These are phyloP conservation scores for Cercospora sesami DNA, from an alignment of 2,329 filamentous ascomycete genomes.

Conservation along the genomic window DNA sequence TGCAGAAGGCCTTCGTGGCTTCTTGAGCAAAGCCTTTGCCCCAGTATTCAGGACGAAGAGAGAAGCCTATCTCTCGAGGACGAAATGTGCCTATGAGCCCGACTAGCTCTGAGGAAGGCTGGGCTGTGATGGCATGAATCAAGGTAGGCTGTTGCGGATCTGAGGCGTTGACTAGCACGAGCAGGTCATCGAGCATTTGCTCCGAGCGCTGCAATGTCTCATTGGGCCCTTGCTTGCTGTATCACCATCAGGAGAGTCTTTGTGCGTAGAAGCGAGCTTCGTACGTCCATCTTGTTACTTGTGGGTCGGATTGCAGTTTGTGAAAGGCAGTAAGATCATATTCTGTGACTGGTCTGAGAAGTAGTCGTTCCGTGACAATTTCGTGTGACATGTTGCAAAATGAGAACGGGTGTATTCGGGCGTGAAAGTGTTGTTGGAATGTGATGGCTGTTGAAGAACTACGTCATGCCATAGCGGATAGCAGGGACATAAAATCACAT, in stretches of 20 bases:
- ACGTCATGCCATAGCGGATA: not conserved
- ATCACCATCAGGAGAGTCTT: not conserved
- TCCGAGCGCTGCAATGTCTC: slow-evolving; percentile 14
- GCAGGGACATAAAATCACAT: not conserved
- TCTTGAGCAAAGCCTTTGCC: slow-evolving; percentile 24
- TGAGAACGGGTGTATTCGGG: not conserved
- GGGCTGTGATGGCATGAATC: slow-evolving; percentile 22
- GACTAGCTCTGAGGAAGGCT: slow-evolving; percentile 16
- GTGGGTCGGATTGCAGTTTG: slow-evolving; percentile 22
- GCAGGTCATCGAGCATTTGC: slow-evolving; percentile 27
- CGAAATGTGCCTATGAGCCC: slow-evolving; percentile 26
- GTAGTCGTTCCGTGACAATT: slow-evolving; percentile 15
- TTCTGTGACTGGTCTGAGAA: slow-evolving; percentile 20
- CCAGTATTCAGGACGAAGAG: slow-evolving; percentile 25
- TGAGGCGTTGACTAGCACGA: slow-evolving; percentile 23
- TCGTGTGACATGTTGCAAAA: not conserved
- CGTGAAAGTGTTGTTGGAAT: not conserved
- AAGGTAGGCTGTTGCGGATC: slow-evolving; percentile 15
- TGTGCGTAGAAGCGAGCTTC: not conserved
- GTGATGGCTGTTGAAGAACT: not conserved
- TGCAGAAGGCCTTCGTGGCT: slow-evolving; percentile 21
- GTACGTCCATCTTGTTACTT: slow-evolving; percentile 26
- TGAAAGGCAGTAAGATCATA: slow-evolving; percentile 23
- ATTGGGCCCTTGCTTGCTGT: slow-evolving; percentile 25
- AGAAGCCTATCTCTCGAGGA: slow-evolving; percentile 27